Evolutionary conservation across 1,139 yeast species (phyloP).

Genomic region (Saccharomycopsis hybrid): DNA sequence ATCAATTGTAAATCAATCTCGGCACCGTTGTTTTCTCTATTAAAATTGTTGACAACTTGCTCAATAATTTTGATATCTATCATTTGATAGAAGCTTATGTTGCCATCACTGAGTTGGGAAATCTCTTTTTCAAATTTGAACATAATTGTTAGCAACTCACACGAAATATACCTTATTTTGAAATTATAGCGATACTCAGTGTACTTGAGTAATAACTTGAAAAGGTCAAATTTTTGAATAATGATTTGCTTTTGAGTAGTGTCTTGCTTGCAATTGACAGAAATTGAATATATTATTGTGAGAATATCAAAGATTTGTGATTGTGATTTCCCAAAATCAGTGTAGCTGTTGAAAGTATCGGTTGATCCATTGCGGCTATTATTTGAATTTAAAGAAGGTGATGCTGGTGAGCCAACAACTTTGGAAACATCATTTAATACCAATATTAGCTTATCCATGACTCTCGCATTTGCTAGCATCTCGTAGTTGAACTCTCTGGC

Average conservation of each 20-base stretch:
- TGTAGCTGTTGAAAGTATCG: neutral
- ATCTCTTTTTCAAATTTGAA: conserved; percentile 17
- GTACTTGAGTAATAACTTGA: conserved; percentile 10
- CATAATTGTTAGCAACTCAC: conserved; percentile 17
- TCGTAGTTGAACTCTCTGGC: conserved; percentile 16
- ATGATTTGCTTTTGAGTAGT: conserved; percentile 12
- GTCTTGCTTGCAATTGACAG: conserved; percentile 17
- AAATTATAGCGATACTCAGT: conserved; percentile 11
- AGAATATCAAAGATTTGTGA: conserved; percentile 16
- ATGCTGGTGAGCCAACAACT: too few relatives aligned
- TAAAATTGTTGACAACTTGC: conserved; percentile 8
- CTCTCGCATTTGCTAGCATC: conserved; percentile 2
- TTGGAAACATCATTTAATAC: neutral
- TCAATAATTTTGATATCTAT: conserved; percentile 11
- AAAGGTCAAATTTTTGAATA: conserved; percentile 9
- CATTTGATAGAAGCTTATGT: conserved; percentile 9
- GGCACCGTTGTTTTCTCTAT: conserved; percentile 13
- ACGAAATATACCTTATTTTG: conserved; percentile 17
- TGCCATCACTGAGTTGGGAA: neutral
- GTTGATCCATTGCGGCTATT: neutral
- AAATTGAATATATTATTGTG: conserved; percentile 16
- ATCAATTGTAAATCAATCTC: conserved; percentile 17
- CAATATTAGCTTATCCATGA: neutral
- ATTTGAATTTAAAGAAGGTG: too few relatives aligned
- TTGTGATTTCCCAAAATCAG: conserved; percentile 3